phyloP scores from a whole-genome alignment of 208 protist species.

The Leishmania braziliensis region DNA sequence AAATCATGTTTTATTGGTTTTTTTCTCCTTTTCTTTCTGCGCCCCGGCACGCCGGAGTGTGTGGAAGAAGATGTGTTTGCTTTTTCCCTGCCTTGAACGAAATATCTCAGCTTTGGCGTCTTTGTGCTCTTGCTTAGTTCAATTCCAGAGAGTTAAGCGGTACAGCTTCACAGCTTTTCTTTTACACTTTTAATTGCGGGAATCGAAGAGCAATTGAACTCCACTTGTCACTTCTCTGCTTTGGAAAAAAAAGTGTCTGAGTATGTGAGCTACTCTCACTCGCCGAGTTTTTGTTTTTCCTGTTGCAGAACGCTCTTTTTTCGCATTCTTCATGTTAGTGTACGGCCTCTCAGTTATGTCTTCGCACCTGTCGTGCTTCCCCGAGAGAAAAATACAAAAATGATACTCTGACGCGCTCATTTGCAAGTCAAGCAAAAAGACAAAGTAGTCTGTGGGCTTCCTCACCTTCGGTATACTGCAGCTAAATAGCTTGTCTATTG shows the following conservation, averaged over 20 bases:
- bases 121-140: neutral
- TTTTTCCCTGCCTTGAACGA: neutral
- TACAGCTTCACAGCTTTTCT: neutral
- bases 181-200: slow-evolving; percentile 2
- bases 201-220: neutral
- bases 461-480: neutral
- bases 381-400: neutral
- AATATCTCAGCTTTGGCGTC: neutral
- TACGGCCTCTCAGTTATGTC: neutral
- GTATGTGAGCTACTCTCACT: neutral
- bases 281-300: neutral
- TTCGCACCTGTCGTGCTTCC: neutral
- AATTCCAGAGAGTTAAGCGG: neutral
- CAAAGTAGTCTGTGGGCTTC: neutral
- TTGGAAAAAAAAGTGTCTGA: neutral
- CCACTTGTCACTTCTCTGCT: neutral
- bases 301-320: neutral
- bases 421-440: neutral
- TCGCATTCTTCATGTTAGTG: neutral
- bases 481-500: neutral
- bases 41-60: neutral
- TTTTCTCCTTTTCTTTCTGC: slow-evolving; percentile 10
- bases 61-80: neutral
- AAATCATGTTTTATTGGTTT: slow-evolving; percentile 1
- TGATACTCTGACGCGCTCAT: too few species aligned